A percentile compares a stretch with the other conserved stretches of the same genome.
Conservation (phyloP, 768 basidiomycete genomes). For the Tylopilus felleus region DNA sequence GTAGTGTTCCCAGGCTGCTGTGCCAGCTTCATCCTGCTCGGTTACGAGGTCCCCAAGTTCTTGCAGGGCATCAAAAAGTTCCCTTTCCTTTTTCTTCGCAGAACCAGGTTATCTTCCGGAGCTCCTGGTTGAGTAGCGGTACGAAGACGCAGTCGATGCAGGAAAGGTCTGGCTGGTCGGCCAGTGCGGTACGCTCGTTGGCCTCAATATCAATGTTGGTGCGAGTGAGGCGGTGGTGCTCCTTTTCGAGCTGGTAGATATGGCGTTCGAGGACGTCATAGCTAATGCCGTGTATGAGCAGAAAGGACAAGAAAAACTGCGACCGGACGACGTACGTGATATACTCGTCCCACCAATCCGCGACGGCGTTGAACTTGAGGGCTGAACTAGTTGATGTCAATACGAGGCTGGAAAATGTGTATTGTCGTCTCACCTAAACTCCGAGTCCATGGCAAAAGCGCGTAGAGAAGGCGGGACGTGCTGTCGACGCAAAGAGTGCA, state of each 20-base stretch:
- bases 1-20: constrained; percentile 49
- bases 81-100: constrained; percentile 75
- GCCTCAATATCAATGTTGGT: constrained; percentile 58
- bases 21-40: constrained; percentile 58
- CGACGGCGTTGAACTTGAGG: constrained; percentile 86
- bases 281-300: constrained; percentile 35
- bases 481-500: constrained; percentile 9
- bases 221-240: constrained; percentile 48
- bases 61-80: constrained; percentile 58
- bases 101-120: constrained; percentile 76
- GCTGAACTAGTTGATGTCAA: constrained; percentile 52
- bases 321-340: constrained; percentile 63
- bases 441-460: constrained; percentile 30
- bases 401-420: not conserved
- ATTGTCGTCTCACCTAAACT: constrained; percentile 29
- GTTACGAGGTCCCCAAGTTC: constrained; percentile 56
- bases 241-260: constrained; percentile 84
- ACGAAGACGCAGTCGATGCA: constrained; percentile 60
- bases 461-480: constrained; percentile 3
- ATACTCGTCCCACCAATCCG: constrained; percentile 93
- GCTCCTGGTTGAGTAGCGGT: constrained; percentile 76
- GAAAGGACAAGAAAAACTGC: not conserved
- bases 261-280: constrained; percentile 82
- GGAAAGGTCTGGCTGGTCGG: constrained; percentile 36
- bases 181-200: constrained; percentile 56